These are phyloP conservation scores for Dichotomopilus funicola DNA, from an alignment of 2,329 filamentous ascomycete genomes.

Conservation along the genomic window DNA sequence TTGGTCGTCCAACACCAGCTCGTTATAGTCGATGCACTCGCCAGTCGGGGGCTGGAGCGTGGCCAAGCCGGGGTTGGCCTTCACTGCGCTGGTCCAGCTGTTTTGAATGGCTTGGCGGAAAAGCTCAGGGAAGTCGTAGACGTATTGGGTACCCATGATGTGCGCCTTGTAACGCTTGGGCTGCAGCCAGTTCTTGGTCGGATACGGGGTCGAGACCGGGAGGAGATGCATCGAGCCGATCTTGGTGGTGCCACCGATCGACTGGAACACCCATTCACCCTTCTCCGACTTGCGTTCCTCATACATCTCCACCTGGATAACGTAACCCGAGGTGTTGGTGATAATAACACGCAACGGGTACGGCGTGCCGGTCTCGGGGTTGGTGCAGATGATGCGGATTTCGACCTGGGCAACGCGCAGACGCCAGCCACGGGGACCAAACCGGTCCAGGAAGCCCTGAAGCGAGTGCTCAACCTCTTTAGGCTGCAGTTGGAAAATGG, in stretches of 20 bases:
- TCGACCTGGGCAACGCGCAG: conserved; percentile 95
- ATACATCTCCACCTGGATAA: conserved; percentile 96
- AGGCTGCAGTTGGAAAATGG: conserved; percentile 87
- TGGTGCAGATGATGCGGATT: conserved; percentile 97
- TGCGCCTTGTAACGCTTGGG: conserved; percentile 99
- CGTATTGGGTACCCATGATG: conserved; percentile 97
- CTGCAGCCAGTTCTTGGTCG: conserved; percentile 97
- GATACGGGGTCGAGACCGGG: conserved; percentile 84
- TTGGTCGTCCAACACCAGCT: conserved; percentile 89
- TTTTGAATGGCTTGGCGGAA: conserved; percentile 98
- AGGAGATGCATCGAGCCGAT: conserved; percentile 92
- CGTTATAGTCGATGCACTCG: conserved; percentile 88
- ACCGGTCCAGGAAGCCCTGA: conserved; percentile 91
- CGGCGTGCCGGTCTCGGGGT: conserved; percentile 72
- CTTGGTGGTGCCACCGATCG: conserved; percentile 90
- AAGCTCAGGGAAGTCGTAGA: conserved; percentile 98
- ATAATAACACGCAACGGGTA: conserved; percentile 94
- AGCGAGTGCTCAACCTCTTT: conserved; percentile 87
- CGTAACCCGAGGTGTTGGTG: conserved; percentile 96
- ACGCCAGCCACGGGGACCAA: conserved; percentile 90
- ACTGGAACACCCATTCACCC: conserved; percentile 98
- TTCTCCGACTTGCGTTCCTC: conserved; percentile 97
- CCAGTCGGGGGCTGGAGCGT: conserved; percentile 78
- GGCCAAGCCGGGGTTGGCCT: conserved; percentile 65
- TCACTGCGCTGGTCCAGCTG: conserved; percentile 73